A percentile compares a stretch with the other conserved stretches of the same genome.
These are phyloP conservation scores for Peribolospora baueri DNA, from an alignment of 768 basidiomycete species.

Conservation along the genomic window DNA sequence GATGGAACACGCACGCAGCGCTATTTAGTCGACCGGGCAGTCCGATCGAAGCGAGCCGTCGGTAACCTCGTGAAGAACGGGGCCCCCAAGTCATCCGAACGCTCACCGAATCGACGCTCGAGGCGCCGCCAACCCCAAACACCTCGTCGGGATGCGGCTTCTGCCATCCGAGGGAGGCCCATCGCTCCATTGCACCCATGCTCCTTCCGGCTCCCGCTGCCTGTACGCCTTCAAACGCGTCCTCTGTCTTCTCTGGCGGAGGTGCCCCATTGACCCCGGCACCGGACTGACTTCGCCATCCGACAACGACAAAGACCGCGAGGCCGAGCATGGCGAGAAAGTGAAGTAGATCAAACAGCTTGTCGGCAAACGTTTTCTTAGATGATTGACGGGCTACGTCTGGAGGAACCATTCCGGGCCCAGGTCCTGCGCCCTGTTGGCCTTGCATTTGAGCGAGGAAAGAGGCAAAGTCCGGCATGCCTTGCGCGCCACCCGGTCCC, in stretches of 20 bases:
- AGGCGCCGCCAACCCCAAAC: conserved; percentile 1
- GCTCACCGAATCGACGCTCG: conserved; percentile 9
- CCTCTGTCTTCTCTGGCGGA: too few species aligned
- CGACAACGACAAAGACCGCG: conserved; percentile 8
- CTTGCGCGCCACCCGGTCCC: too few species aligned
- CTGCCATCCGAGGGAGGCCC: background rate
- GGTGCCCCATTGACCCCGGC: background rate
- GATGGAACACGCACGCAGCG: background rate
- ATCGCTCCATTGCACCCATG: background rate
- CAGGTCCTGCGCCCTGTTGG: too few species aligned
- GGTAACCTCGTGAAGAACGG: too few species aligned
- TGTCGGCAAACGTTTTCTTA: conserved; percentile 9
- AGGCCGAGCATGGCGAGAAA: conserved; percentile 13
- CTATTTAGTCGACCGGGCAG: background rate
- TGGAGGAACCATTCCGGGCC: too few species aligned
- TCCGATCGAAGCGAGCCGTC: too few species aligned
- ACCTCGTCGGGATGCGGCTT: background rate
- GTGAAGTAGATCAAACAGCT: conserved; percentile 12
- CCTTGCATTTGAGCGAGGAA: too few species aligned
- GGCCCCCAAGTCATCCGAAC: too few species aligned
- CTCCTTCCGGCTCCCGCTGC: background rate
- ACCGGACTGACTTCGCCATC: background rate
- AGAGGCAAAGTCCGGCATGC: too few species aligned
- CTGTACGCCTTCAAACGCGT: background rate
- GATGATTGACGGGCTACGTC: too few species aligned